Conservation (phyloP, 208 protist genomes). For the Vickermania spadyakhi region DNA sequence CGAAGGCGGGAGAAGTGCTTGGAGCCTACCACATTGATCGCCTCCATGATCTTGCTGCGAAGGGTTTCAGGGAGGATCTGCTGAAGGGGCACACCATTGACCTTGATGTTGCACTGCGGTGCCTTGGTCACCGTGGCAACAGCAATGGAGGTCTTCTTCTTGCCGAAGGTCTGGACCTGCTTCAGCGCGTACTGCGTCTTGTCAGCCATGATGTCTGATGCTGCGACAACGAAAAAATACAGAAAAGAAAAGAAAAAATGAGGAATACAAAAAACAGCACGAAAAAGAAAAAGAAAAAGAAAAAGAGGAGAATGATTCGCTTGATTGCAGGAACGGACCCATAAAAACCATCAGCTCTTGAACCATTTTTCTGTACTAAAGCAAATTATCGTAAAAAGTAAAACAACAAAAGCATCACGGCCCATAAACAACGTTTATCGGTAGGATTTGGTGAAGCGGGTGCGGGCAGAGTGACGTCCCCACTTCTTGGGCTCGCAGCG, state of each 20-base stretch:
- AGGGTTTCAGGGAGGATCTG: constrained; percentile 97
- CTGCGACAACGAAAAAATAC: constrained; percentile 5
- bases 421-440: constrained; percentile 72
- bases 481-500: constrained; percentile 99
- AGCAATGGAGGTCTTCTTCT: constrained; percentile 99
- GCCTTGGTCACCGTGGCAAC: constrained; percentile 96
- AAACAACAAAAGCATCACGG: too few species aligned
- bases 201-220: constrained; percentile 33
- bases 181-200: constrained; percentile 69
- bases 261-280: constrained; percentile 7
- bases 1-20: constrained; percentile 93
- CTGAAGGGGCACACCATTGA: constrained; percentile 98
- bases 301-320: not conserved
- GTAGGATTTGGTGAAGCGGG: constrained; percentile 99
- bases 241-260: constrained; percentile 4
- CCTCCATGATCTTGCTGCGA: constrained; percentile 96
- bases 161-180: constrained; percentile 92
- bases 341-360: not conserved
- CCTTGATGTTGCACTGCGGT: constrained; percentile 95
- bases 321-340: not conserved
- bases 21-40: constrained; percentile 95
- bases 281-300: constrained; percentile 2
- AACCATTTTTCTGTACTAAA: not conserved
- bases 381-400: not conserved
- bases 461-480: constrained; percentile 98